phyloP scores from a whole-genome alignment of 2,329 filamentous ascomycete species.

The Ceratocystis variospora region DNA sequence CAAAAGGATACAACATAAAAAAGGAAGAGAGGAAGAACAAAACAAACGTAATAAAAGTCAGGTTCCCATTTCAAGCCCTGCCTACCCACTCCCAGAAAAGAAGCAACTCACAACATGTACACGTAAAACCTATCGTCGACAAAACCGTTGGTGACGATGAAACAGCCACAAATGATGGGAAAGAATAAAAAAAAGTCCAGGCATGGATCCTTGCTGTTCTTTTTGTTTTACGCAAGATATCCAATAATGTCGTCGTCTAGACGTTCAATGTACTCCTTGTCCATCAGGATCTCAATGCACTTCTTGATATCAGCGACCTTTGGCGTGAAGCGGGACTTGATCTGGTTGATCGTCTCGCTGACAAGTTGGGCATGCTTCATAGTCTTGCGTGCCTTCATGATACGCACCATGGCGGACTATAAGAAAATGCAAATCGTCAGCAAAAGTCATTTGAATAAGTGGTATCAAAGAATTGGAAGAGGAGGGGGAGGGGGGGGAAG shows the following conservation, averaged over 20 bases:
- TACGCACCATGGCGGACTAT: constrained; percentile 93
- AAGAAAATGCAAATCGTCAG: constrained; percentile 16
- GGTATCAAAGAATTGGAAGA: not conserved
- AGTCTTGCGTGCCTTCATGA: constrained; percentile 98
- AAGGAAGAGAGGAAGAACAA: not conserved
- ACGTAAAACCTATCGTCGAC: too few relatives aligned
- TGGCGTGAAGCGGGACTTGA: constrained; percentile 81
- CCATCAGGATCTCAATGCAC: constrained; percentile 94
- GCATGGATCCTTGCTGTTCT: not conserved
- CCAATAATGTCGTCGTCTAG: constrained; percentile 88
- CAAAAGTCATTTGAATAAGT: not conserved
- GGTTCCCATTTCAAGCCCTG: not conserved
- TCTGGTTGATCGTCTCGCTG: constrained; percentile 89
- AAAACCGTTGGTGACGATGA: not conserved
- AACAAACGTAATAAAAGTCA: not conserved
- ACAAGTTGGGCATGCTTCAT: constrained; percentile 96
- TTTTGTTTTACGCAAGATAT: constrained; percentile 60
- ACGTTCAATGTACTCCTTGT: constrained; percentile 97
- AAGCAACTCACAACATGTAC: not conserved
- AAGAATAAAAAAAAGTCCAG: too few relatives aligned
- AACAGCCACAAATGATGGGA: not conserved
- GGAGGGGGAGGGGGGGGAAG: constrained; percentile 21
- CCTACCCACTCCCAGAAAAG: not conserved
- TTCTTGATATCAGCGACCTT: constrained; percentile 97
- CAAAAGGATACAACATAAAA: not conserved